phyloP scores from a whole-genome alignment of 306 rosid genomes.

The Astragalus glycyphyllos region DNA sequence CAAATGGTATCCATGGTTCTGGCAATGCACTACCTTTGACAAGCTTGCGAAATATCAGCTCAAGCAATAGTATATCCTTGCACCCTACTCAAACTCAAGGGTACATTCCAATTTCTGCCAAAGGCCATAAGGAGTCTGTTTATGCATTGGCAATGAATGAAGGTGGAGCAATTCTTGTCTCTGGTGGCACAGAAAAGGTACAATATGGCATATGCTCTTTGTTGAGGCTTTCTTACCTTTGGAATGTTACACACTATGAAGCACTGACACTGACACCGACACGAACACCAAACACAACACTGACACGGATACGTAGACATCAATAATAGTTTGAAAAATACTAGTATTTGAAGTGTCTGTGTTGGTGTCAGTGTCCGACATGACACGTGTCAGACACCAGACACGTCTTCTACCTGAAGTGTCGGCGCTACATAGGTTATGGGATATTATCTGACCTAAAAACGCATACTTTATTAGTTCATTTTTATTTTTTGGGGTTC shows the following conservation, averaged over 20 bases:
- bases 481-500: slow-evolving; percentile 13
- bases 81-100: slow-evolving; percentile 84
- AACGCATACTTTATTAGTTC: slow-evolving; percentile 33
- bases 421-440: too few relatives aligned
- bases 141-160: slow-evolving; percentile 97
- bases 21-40: slow-evolving; percentile 71
- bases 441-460: slow-evolving; percentile 13
- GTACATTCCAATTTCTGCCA: slow-evolving; percentile 84
- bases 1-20: slow-evolving; percentile 78
- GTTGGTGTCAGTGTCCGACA: too few relatives aligned
- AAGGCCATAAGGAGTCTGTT: slow-evolving; percentile 99
- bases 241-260: slow-evolving; percentile 2
- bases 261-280: too few relatives aligned
- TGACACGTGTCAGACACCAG: too few relatives aligned
- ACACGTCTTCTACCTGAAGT: too few relatives aligned
- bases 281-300: too few relatives aligned
- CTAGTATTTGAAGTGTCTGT: too few relatives aligned
- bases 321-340: too few relatives aligned
- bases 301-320: too few relatives aligned
- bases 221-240: slow-evolving; percentile 29
- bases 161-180: slow-evolving; percentile 86
- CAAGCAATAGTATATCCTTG: slow-evolving; percentile 75
- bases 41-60: slow-evolving; percentile 79
- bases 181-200: slow-evolving; percentile 99
- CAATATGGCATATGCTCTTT: slow-evolving; percentile 40